Evolutionary conservation across 2,329 filamentous ascomycete species (phyloP), one percentile per base, ranked within the genome.

Genomic region (Colletotrichum spaethianum): DNA sequence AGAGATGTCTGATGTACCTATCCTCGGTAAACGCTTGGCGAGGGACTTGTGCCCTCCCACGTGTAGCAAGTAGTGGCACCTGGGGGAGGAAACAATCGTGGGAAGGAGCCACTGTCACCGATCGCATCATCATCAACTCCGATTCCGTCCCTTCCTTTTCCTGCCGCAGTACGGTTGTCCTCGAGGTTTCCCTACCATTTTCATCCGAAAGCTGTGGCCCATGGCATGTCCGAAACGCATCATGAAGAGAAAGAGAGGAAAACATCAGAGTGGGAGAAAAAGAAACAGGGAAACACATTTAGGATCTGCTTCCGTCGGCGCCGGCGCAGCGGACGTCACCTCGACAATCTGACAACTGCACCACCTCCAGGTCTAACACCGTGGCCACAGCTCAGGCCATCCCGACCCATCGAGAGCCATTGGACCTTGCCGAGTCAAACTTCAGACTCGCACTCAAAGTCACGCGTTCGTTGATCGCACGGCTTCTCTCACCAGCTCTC

Each of bases 11-110:
- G 6, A 62, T 48, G 68, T 72, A 59, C 23, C 36, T 20, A 23
- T 50, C 4, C 44, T 1, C 36, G 6, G 14, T 28, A 28, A 1
- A 26, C 1, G 7, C 4, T 23, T 8, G 28, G 9, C 38, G 33
- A 46, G 65, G 1, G 52, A 72, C 70, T 59, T 68, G 55, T 26
- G 42, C 36, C 36, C 53, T 72, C 59, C 65, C 70, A 70, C 70
- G 70, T 70, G 70, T 50, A n/a, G 59, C 28, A 72, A 61, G 68
- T 36, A 72, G 59, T 72, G 59, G 65, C 53, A 72, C 38, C 66
- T 60, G 69, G 61, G 64, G 50, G 57, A 50, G 38, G 44, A 60
- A 69, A 69, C 65, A 72, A 57, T 36, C 26, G 46, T 36, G 52
- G 28, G 42, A 36, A 56, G 38, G 28, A 46, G 28, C 38, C 38